Evolutionary conservation across 179 eudicot species (phyloP).

Genomic region (Vitellaria paradoxa): DNA sequence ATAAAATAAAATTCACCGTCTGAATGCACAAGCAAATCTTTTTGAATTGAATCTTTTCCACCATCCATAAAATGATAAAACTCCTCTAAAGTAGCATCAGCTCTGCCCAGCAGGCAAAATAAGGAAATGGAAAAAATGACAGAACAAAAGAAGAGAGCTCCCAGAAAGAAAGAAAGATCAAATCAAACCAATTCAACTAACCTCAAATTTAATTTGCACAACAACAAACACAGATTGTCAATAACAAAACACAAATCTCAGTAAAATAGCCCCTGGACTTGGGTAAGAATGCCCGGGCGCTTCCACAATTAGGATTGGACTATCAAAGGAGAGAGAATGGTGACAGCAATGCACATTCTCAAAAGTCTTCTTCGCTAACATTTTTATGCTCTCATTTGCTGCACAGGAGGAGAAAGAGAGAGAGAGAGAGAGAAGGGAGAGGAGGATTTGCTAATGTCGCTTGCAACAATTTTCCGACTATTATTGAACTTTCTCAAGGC

Average conservation of each 20-base stretch:
- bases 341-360: too few relatives aligned
- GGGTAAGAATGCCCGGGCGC: too few relatives aligned
- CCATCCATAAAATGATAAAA: too few relatives aligned
- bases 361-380: neutral
- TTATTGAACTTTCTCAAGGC: constrained; percentile 25
- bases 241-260: too few relatives aligned
- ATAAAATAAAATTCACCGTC: too few relatives aligned
- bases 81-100: too few relatives aligned
- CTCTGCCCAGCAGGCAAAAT: neutral
- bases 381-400: neutral
- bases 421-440: too few relatives aligned
- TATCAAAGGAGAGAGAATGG: neutral
- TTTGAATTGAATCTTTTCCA: too few relatives aligned
- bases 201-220: neutral
- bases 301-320: neutral
- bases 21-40: too few relatives aligned
- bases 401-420: neutral
- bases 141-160: neutral
- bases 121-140: neutral
- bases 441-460: neutral
- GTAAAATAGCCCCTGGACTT: too few relatives aligned
- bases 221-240: neutral
- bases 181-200: neutral
- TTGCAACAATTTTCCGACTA: neutral
- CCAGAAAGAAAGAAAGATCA: neutral